Evolutionary conservation across 495 filamentous ascomycete species (phyloP).

Genomic region (Penicillium psychrofluorescens): DNA sequence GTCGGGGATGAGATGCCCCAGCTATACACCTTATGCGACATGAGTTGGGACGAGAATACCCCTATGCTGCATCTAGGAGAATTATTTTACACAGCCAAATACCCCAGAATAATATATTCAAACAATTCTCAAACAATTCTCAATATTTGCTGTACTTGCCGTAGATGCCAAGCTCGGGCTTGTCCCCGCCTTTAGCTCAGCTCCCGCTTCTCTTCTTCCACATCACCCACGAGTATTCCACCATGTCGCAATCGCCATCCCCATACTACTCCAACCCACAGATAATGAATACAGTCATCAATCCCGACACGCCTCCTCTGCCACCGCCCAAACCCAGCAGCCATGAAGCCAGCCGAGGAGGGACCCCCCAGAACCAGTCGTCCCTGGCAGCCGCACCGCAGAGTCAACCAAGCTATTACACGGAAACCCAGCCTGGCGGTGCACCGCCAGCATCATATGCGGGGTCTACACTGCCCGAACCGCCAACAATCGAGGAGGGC

Average conservation of each 20-base stretch:
- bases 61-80: too few relatives aligned
- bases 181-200: neutral
- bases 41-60: too few relatives aligned
- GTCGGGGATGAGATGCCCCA: too few relatives aligned
- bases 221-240: constrained; percentile 1
- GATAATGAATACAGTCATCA: constrained; percentile 25
- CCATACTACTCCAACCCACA: constrained; percentile 16
- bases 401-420: constrained; percentile 16
- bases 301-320: constrained; percentile 53
- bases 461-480: constrained; percentile 18
- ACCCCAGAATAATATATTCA: too few relatives aligned
- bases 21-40: too few relatives aligned
- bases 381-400: constrained; percentile 26
- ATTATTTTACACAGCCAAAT: too few relatives aligned
- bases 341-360: constrained; percentile 61
- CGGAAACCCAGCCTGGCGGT: constrained; percentile 12
- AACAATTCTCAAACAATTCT: too few relatives aligned
- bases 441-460: constrained; percentile 11
- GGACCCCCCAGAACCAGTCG: constrained; percentile 45
- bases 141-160: neutral
- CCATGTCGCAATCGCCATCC: constrained; percentile 23
- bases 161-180: constrained; percentile 9
- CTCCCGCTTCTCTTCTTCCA: constrained; percentile 8
- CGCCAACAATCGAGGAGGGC: constrained; percentile 34
- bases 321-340: constrained; percentile 67